A percentile compares a stretch with the other conserved stretches of the same genome.
These are phyloP conservation scores for Yamadazyma aaseri DNA, from an alignment of 1,139 yeast genomes.

Conservation along the genomic window DNA sequence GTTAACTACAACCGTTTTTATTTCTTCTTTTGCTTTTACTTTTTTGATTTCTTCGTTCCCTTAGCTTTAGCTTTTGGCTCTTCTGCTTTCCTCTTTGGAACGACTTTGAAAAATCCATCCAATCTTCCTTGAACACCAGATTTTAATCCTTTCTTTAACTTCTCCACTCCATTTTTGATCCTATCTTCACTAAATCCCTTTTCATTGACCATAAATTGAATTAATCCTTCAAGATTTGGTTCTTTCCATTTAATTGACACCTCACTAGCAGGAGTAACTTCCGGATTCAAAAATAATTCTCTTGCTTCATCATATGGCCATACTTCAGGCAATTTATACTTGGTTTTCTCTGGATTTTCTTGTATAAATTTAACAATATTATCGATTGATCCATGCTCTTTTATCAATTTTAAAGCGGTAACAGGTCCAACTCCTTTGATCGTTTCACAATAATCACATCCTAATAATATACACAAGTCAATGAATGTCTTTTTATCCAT, in stretches of 20 bases:
- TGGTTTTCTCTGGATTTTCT: conserved; percentile 58
- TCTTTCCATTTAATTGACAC: conserved; percentile 73
- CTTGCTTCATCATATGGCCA: conserved; percentile 95
- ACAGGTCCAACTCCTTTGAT: conserved; percentile 95
- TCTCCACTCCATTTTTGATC: conserved; percentile 81
- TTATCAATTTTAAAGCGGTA: conserved; percentile 83
- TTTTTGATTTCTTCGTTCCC: conserved; percentile 6
- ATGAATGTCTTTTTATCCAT: conserved; percentile 73
- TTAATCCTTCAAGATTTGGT: conserved; percentile 74
- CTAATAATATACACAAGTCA: conserved; percentile 87
- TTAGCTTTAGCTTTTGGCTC: conserved; percentile 16
- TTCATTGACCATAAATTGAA: conserved; percentile 68
- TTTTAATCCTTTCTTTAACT: conserved; percentile 79
- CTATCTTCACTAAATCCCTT: conserved; percentile 93
- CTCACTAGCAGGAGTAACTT: conserved; percentile 60
- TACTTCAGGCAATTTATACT: conserved; percentile 84
- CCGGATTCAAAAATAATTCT: conserved; percentile 77
- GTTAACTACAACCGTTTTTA: too few species aligned
- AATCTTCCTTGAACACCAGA: conserved; percentile 87
- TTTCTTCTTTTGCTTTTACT: too few species aligned
- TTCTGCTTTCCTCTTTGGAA: conserved; percentile 36
- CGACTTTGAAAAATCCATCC: conserved; percentile 84
- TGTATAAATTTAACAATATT: conserved; percentile 66
- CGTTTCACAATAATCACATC: conserved; percentile 97
- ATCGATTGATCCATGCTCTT: conserved; percentile 81